Evolutionary conservation across 768 basidiomycete genomes (phyloP).

Genomic region (Russula earlei): DNA sequence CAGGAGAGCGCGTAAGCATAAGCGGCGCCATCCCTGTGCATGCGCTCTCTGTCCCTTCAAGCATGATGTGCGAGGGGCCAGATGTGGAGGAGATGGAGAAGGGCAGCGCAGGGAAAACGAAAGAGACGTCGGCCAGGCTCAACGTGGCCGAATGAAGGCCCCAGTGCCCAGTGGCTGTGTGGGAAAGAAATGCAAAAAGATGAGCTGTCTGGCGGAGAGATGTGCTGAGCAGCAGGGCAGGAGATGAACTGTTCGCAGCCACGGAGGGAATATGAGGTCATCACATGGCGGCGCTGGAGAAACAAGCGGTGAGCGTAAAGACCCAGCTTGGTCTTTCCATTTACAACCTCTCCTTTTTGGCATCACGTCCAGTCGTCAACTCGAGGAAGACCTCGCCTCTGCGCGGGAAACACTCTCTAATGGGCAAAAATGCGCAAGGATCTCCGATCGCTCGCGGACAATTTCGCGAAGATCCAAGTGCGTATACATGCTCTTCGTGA

Average conservation of each 20-base stretch:
- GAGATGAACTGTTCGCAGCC: no score
- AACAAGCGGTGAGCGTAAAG: conserved; percentile 75
- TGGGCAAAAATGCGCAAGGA: conserved; percentile 11
- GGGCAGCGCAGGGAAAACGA: conserved; percentile 95
- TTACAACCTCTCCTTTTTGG: neutral
- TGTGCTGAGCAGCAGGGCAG: no score
- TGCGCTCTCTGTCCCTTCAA: no score
- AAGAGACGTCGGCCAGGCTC: no score
- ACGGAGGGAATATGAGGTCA: no score
- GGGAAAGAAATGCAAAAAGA: conserved; percentile 92
- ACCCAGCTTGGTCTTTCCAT: conserved; percentile 60
- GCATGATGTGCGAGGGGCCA: no score
- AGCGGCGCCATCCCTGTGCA: no score
- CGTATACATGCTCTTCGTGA: neutral
- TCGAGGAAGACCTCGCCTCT: conserved; percentile 55
- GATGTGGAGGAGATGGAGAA: conserved; percentile 99
- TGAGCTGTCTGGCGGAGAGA: no score
- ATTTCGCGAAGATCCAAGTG: neutral
- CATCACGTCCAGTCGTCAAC: neutral
- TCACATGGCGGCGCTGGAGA: conserved; percentile 64
- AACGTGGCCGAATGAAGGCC: no score
- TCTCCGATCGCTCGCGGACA: conserved; percentile 5
- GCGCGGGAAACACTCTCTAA: conserved; percentile 5
- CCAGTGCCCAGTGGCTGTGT: no score
- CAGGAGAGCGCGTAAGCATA: no score